Percentiles rank a stretch among this genome's conserved stretches.
Conservation (phyloP, 169 alveolate genomes). For the Miamiensis avidus region DNA sequence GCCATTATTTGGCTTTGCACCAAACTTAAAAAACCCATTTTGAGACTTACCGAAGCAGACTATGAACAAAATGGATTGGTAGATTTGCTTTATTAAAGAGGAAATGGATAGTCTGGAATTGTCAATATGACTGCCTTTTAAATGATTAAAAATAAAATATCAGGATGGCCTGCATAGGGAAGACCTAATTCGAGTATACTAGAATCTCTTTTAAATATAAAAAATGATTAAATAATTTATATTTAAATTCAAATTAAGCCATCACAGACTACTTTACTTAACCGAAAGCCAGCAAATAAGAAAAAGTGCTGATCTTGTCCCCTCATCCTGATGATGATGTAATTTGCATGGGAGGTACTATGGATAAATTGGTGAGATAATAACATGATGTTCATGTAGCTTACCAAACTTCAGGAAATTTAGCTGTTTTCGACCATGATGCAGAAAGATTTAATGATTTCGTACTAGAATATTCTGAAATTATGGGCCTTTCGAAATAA, state of each 20-base stretch:
- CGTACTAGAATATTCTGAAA: slow-evolving; percentile 11
- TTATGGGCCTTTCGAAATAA: background rate
- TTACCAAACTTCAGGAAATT: slow-evolving; percentile 46
- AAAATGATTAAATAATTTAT: background rate
- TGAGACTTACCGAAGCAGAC: slow-evolving; percentile 42
- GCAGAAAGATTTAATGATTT: slow-evolving; percentile 44
- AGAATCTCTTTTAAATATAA: background rate
- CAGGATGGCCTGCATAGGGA: slow-evolving; percentile 65
- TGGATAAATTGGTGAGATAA: slow-evolving; percentile 39
- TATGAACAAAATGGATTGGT: slow-evolving; percentile 46
- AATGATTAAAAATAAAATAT: slow-evolving; percentile 20
- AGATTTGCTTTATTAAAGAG: slow-evolving; percentile 35
- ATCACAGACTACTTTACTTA: slow-evolving; percentile 33
- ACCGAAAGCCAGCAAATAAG: slow-evolving; percentile 8
- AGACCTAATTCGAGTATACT: slow-evolving; percentile 19
- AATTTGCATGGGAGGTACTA: slow-evolving; percentile 57
- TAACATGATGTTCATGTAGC: slow-evolving; percentile 53
- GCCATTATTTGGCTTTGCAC: slow-evolving; percentile 51
- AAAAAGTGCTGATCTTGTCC: slow-evolving; percentile 45
- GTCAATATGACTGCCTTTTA: slow-evolving; percentile 41
- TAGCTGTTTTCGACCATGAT: slow-evolving; percentile 57
- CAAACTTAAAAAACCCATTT: slow-evolving; percentile 43
- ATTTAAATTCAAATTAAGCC: slow-evolving; percentile 1
- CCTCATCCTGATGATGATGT: slow-evolving; percentile 69
- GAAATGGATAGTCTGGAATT: slow-evolving; percentile 39